Conservation (phyloP, 306 rosid genomes). For the Senna siamea region DNA sequence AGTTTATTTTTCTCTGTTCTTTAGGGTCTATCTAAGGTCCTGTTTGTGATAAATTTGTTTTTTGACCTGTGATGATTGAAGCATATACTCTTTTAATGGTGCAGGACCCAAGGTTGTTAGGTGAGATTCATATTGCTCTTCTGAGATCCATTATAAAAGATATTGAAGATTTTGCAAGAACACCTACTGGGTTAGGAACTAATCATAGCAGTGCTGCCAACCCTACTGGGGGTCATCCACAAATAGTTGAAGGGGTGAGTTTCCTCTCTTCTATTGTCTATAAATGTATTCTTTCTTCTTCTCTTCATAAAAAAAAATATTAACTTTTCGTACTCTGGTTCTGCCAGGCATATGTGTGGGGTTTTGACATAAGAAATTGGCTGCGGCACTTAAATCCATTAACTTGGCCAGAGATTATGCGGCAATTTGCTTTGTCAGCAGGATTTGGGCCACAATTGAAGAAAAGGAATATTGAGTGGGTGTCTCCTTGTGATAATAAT, state of each 20-base stretch:
- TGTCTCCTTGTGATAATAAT: constrained; percentile 48
- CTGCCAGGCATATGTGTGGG: constrained; percentile 77
- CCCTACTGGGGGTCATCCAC: constrained; percentile 80
- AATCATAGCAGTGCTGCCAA: constrained; percentile 57
- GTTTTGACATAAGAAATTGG: constrained; percentile 82
- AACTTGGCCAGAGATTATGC: constrained; percentile 92
- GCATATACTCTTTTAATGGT: constrained; percentile 27
- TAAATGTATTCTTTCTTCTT: constrained; percentile 23
- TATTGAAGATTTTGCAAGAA: constrained; percentile 74
- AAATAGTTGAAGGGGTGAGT: constrained; percentile 74
- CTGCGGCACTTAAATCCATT: constrained; percentile 66
- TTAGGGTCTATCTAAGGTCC: constrained; percentile 1
- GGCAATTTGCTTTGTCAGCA: constrained; percentile 78
- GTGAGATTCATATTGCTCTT: constrained; percentile 79
- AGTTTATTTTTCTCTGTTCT: constrained; percentile 32
- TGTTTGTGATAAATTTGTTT: constrained; percentile 26
- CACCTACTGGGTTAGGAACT: constrained; percentile 58
- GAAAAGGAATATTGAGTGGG: constrained; percentile 49
- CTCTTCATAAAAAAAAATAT: constrained; percentile 16
- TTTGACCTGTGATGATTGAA: constrained; percentile 19
- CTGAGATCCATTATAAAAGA: constrained; percentile 70
- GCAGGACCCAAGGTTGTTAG: constrained; percentile 76
- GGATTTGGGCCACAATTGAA: constrained; percentile 78
- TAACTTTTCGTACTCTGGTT: constrained; percentile 6
- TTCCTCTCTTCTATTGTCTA: constrained; percentile 28